Evolutionary conservation across 164 flowering plant species (phyloP), one percentile per base, ranked within the genome.

Genomic region (Nymphaea thermarum): DNA sequence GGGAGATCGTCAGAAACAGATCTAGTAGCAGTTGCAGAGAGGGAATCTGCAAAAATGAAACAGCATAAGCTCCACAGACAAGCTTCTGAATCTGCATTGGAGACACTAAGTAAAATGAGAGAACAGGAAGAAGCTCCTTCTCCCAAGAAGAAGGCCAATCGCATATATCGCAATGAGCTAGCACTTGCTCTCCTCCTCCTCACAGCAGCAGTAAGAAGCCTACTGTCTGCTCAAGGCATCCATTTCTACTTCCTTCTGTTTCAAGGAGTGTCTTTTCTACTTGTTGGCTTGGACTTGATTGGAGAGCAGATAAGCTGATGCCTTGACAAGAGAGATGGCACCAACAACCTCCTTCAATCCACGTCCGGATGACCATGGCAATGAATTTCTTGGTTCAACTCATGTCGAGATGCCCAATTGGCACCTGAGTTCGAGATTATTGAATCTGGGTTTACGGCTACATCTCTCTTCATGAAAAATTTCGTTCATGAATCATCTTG

Each of bases 181-280:
- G 64, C 64, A 11, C 36, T 62, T 6, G 64, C 64, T 17, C 18
- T 62, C 25, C 36, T 62, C 16, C 64, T 62, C 64, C 25, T 62
- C 64, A 62, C 14, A 6, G 64, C 64, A 14, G 12, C 64, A 17
- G 64, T 18, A 12, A 12, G 64, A 25, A 62, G 64, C 25, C 64
- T 62, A 14, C 18, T 62, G 1, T 62, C 64, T 6, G 64, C 64
- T 62, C 64, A 62, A 62, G 64, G 64, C 8, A 25, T 62, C 25
- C 64, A 62, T 17, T 62, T 62, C 64, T 62, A 62, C 60, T 62
- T 62, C 18, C 36, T 62, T 14, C 64, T 62, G 8, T 62, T 62
- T 18, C 64, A 62, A 62, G 64, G 64, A 11, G 64, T 62, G 25
- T 14, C 64, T 11, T 62, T 62, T 18, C 64, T 62, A 14, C 64